Percentiles rank a stretch among this genome's conserved stretches.
These are phyloP conservation scores for Trichocladium uniseriatum DNA, from an alignment of 495 filamentous ascomycete genomes.

Conservation along the genomic window DNA sequence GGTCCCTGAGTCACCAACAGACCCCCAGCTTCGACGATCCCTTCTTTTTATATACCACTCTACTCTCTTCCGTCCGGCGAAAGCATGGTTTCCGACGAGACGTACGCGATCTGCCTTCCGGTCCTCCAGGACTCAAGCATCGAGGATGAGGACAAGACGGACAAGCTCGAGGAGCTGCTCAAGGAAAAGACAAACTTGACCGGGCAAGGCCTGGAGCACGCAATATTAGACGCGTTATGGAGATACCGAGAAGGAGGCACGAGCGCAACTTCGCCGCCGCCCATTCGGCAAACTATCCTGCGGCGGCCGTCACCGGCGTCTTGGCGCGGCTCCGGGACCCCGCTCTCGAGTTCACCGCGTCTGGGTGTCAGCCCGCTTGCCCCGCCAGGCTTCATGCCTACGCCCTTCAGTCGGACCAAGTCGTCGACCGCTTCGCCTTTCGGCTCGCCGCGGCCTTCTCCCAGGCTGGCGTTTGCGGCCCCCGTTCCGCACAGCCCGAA, in stretches of 20 bases:
- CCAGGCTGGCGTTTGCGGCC: conserved; percentile 78
- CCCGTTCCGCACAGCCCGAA: conserved; percentile 92
- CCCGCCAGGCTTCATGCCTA: conserved; percentile 72
- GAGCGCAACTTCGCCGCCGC: conserved; percentile 69
- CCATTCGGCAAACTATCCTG: conserved; percentile 77
- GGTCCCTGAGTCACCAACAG: not conserved
- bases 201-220: conserved; percentile 78
- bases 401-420: conserved; percentile 59
- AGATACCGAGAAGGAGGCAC: conserved; percentile 69
- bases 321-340: conserved; percentile 77
- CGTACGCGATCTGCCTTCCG: conserved; percentile 83
- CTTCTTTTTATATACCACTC: not conserved
- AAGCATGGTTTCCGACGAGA: conserved; percentile 81
- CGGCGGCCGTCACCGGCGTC: conserved; percentile 85
- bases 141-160: conserved; percentile 92
- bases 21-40: not conserved
- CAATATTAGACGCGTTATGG: conserved; percentile 87
- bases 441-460: conserved; percentile 86
- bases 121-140: conserved; percentile 73
- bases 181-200: conserved; percentile 66
- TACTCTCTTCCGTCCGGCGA: not conserved
- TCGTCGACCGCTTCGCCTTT: conserved; percentile 83
- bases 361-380: conserved; percentile 72
- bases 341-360: conserved; percentile 64
- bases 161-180: conserved; percentile 81